Evolutionary conservation across 2,329 filamentous ascomycete species (phyloP), one percentile per base, ranked within the genome.

Genomic region (Paracoccidioides brasiliensis): DNA sequence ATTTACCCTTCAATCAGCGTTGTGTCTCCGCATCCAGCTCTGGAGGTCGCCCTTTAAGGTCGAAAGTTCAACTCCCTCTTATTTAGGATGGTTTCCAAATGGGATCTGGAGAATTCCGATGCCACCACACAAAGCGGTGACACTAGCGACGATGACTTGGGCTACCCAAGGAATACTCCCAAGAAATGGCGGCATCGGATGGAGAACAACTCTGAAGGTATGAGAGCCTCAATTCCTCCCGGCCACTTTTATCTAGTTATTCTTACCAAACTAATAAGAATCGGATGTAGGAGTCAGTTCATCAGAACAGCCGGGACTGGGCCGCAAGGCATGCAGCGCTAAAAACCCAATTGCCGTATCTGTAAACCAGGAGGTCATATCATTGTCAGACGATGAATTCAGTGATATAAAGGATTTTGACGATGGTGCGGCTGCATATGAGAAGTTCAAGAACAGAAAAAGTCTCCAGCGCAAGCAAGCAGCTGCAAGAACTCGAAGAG

Each of bases 391-490:
- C 37, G 61, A 63, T 28, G 63, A 61, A 22, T 59, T 64, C 43
- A 65, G 62, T 50, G 64, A 69, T 37, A 62, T 64, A 54, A 62
- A 63, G n/a, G 64, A 65, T 3, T 69, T 72, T 54, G 70, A 71
- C 52, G 69, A 70, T 60, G 69, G 70, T 46, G 67, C 70, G 59
- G 62, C 67, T 9, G 76, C 77, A 6, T 88, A 88, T 59, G 72
- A 80, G 43, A 76, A 77, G n/a, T 84, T 82, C 66, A 85, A 84
- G 64, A 80, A 81, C 52, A 75, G 79, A 49, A 81, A 78, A 57
- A 72, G 72, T 0, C 66, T 72, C 0, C 79, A 81, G 61, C 74
- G 78, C 41, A 80, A 80, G 61, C 74, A 75, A 51, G 69, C 69
- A 4, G 73, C 74, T 1, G 75, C 75, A 30, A 74, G 73, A 33